Base-by-base conservation (phyloP, 306 rosid genomes). In the Cajanus cajan region DNA sequence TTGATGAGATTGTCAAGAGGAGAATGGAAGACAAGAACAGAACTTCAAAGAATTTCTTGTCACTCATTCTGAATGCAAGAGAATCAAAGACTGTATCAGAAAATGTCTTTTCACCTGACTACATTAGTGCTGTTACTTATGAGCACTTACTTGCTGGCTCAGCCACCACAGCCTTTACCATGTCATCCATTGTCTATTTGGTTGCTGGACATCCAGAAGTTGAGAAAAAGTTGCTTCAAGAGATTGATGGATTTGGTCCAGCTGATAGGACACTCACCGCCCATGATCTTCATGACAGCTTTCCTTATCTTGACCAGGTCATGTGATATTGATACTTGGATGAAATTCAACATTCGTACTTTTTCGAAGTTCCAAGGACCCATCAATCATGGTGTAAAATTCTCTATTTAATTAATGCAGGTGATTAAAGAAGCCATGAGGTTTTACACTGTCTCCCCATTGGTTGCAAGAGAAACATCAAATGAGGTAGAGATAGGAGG, bases 61-160 rank as follows among this genome's bases (percentile, higher is more conserved):
- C 97, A 0, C 89, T 85, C 48, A 90, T 91, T 39, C 41, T 91
- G 62, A 93, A 90, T 77, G 91, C 98, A 11, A 90, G 93, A 54
- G 97, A 93, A 57, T 86, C 92, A 4, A 87, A 74, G 59, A 76
- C 75, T 0, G 86, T 77, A 0, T 65, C 93, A 10, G 86, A 80
- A 40, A 86, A 81, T 70, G 87, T 92, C 2, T 95, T 93, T 66
- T 78, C 90, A 22, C 85, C 80, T 0, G 98, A 95, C 43, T 91
- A 93, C 68, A 80, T 93, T 4, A 90, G 90, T 54, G 99, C 98
- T 18, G 91, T 89, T 52, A 86, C 98, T 40, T 96, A 96, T 51
- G 99, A 96, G 80, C 99, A 96, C 75, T 62, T 96, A 31, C 93
- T 95, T 67, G 98, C 94, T 18, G 99, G 99, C 2, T 95, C 98